These are phyloP conservation scores for Alectoria sarmentosa DNA, from an alignment of 495 filamentous ascomycete species.

Conservation along the genomic window DNA sequence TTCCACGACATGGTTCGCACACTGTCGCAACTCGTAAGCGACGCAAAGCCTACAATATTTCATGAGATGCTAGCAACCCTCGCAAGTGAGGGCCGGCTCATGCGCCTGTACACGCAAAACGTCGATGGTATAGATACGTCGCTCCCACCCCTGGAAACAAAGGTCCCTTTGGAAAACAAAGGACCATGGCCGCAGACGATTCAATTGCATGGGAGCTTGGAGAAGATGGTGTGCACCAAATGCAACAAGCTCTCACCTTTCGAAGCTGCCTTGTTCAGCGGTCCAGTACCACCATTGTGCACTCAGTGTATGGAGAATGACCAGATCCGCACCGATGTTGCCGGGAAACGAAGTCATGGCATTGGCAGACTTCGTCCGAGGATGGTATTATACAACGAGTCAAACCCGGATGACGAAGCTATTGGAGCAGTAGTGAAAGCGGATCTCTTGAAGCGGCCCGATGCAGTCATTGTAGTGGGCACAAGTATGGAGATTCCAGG, in stretches of 20 bases:
- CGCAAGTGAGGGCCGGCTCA: constrained; percentile 79
- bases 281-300: constrained; percentile 79
- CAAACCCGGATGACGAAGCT: constrained; percentile 91
- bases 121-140: constrained; percentile 91
- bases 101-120: constrained; percentile 92
- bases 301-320: constrained; percentile 67
- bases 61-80: constrained; percentile 90
- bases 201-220: constrained; percentile 88
- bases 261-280: constrained; percentile 70
- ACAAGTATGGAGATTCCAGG: constrained; percentile 94
- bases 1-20: constrained; percentile 96
- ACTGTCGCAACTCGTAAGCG: constrained; percentile 65
- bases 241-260: constrained; percentile 73
- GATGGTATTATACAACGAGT: constrained; percentile 96
- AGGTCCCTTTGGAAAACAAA: constrained; percentile 64
- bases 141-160: constrained; percentile 70
- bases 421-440: constrained; percentile 83
- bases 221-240: constrained; percentile 94
- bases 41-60: constrained; percentile 78
- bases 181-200: constrained; percentile 90
- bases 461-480: constrained; percentile 88
- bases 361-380: constrained; percentile 84
- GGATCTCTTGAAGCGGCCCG: constrained; percentile 77
- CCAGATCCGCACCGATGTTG: constrained; percentile 61
- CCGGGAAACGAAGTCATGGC: constrained; percentile 88